phyloP scores from a whole-genome alignment of 228 moss, liverwort and hornwort genomes.

The Sphagnum fallax region DNA sequence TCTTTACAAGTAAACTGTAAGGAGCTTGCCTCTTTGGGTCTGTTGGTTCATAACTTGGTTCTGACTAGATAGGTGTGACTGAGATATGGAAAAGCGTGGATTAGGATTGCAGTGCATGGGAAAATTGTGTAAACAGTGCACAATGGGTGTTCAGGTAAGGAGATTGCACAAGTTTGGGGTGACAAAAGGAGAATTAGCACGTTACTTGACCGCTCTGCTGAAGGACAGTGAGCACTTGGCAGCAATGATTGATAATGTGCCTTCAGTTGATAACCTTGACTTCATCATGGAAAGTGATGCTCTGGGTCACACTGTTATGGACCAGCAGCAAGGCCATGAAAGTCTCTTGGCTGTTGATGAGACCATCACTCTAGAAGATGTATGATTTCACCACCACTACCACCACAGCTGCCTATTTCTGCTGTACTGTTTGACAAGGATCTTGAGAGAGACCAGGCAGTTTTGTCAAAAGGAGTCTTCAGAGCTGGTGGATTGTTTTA shows the following conservation, averaged over 20 bases:
- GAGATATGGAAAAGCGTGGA: too few relatives aligned
- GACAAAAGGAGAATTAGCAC: slow-evolving; percentile 93
- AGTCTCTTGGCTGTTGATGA: slow-evolving; percentile 83
- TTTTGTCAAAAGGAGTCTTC: too few relatives aligned
- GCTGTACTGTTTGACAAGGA: too few relatives aligned
- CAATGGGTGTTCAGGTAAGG: slow-evolving; percentile 51
- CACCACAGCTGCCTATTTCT: too few relatives aligned
- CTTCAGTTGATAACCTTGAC: slow-evolving; percentile 98
- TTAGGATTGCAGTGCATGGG: too few relatives aligned
- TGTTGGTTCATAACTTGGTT: too few relatives aligned
- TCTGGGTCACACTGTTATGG: slow-evolving; percentile 94
- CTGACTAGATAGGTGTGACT: too few relatives aligned
- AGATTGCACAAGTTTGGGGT: slow-evolving; percentile 97
- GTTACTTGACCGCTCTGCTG: slow-evolving; percentile 90
- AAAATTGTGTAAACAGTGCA: too few relatives aligned
- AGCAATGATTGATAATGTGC: slow-evolving; percentile 98
- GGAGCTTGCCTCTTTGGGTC: too few relatives aligned
- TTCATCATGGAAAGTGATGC: slow-evolving; percentile 99
- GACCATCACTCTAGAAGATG: slow-evolving; percentile 94
- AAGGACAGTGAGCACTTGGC: slow-evolving; percentile 99
- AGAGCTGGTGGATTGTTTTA: too few relatives aligned
- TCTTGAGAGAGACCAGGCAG: too few relatives aligned
- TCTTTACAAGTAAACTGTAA: neutral
- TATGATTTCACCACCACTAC: slow-evolving; percentile 5
- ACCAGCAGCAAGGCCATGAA: slow-evolving; percentile 99